Evolutionary conservation across 208 protist genomes (phyloP), one percentile per base, ranked within the genome.

Genomic region (Trypanosoma cruzi): DNA sequence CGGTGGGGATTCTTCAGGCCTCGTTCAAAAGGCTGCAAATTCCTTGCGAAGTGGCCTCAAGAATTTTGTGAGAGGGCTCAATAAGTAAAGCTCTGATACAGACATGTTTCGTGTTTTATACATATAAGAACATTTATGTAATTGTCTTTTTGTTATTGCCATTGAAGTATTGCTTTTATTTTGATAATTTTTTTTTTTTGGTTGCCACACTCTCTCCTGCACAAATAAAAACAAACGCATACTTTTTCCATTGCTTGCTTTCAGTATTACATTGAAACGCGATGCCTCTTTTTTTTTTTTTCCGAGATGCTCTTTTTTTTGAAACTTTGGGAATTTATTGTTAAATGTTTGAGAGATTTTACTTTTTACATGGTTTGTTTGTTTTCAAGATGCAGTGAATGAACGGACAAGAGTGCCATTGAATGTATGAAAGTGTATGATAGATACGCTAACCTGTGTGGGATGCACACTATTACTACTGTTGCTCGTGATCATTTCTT

Each of bases 21-120:
- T 82, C 50, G 76, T 89, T 52, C 81, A 87, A 55, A 88, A 84
- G 32, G 88, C 88, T 5, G 84, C 79, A 13, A 82, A 72, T 1
- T 86, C 88, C 13, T 71, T 94, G 36, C 79, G 84, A 69, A 84
- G 74, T 24, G 85, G 88, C 4, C 57, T 94, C 28, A 91, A 89
- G 55, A 91, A 83, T 37, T 88, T 94, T 59, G 75, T 94, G 36
- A 71, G 88, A 40, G 74, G 75, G 13, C 76, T 94, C 0, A 91
- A 91, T 67, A 20, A 16, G 16, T 70, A 59, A 70, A n/a, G 18
- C 40, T 13, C 8, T 1, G 40, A 13, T 44, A 44, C 11, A 44
- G 1, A 16, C 11, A 4, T 44, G n/a, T n/a, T n/a, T n/a, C n/a
- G n/a, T n/a, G n/a, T 20, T 16, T 7, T 13, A 44, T 44, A 44